Base-by-base conservation (phyloP, 2,329 filamentous ascomycete genomes). In the Phialophora tarda region DNA sequence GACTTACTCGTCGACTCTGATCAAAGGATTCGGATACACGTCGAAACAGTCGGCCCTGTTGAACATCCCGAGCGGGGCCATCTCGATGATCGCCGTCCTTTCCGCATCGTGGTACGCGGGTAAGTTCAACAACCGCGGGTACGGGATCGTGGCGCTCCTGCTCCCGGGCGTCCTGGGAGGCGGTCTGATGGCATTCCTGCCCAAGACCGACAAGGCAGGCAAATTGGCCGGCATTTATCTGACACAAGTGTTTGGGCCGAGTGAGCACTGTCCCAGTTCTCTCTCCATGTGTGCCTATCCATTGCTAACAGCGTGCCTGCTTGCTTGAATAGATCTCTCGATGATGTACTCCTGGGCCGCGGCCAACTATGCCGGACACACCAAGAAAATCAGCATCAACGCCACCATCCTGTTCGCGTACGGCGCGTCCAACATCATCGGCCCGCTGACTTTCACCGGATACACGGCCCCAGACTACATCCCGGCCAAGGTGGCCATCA, bases 131-230 rank as follows among this genome's bases (percentile, higher is more conserved):
- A 65, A 55, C 72, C 26, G 77, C 72, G 12, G 67, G 55, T 54
- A 66, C 26, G 74, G 75, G 1, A 75, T 74, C 59, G 75, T 76
- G 69, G 62, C 63, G 14, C 65, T 67, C 50, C 65, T 67, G n/a
- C 75, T 83, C 17, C 82, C 82, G 0, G 81, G 78, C 0, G 81
- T 84, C 51, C 75, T 83, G 23, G 81, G 81, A 3, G 82, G 79
- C 2, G 76, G 69, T 1, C 67, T 79, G 4, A 72, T 79, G 67
- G 77, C 77, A 0, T 79, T 78, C 70, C 65, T 78, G 1, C 58
- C 63, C 12, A 57, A 56, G 24, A 73, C 71, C 58, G 80, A 83
- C 71, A 79, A 78, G 55, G 76, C 76, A 0, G 79, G 79, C 7
- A 74, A 79, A n/a, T 72, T 83, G 11, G 75, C 80, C 1, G 81